Conservation (phyloP, 148 eudicot species). For the Amaranthus hypochondriacus region DNA sequence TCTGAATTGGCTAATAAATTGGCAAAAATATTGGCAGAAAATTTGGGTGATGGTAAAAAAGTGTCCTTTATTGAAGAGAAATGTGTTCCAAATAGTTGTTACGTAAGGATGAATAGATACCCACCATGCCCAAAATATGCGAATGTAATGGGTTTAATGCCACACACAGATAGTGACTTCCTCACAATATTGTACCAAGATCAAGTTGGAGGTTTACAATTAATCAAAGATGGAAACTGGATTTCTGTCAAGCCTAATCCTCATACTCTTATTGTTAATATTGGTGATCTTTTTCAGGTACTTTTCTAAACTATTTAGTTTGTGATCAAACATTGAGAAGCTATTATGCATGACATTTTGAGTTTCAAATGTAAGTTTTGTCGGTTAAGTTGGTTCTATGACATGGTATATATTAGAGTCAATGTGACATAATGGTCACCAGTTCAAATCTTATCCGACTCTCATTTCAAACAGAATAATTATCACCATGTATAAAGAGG, state of each 20-base stretch:
- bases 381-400: too few species aligned
- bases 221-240: slow-evolving; percentile 76
- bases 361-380: too few species aligned
- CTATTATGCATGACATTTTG: too few species aligned
- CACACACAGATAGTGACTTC: slow-evolving; percentile 87
- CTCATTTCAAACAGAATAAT: too few species aligned
- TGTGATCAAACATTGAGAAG: too few species aligned
- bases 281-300: slow-evolving; percentile 90
- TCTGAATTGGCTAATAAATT: slow-evolving; percentile 57
- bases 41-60: slow-evolving; percentile 34
- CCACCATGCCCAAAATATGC: slow-evolving; percentile 65
- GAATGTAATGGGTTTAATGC: slow-evolving; percentile 60
- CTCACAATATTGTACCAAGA: slow-evolving; percentile 84
- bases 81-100: slow-evolving; percentile 62
- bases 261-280: slow-evolving; percentile 67
- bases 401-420: too few species aligned
- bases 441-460: too few species aligned
- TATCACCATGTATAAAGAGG: too few species aligned
- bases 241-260: slow-evolving; percentile 73
- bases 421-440: too few species aligned
- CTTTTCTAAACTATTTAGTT: too few species aligned
- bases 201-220: slow-evolving; percentile 74
- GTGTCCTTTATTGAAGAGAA: slow-evolving; percentile 43
- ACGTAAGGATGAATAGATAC: slow-evolving; percentile 77
- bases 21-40: slow-evolving; percentile 60